phyloP scores from a whole-genome alignment of 2,329 filamentous ascomycete species.

The Falciphora oryzae region DNA sequence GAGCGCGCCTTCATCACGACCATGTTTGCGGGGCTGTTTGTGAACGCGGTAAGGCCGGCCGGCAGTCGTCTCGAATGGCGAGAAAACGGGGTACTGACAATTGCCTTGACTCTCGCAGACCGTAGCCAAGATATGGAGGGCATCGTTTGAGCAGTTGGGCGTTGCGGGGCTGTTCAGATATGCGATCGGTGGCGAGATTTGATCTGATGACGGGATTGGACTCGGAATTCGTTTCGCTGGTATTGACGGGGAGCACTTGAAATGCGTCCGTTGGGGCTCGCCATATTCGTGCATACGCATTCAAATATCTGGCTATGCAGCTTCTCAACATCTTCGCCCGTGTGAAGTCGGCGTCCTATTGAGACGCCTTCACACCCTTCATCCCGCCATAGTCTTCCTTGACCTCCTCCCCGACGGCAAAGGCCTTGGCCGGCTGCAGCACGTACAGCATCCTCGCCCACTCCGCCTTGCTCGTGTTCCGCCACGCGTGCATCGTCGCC shows the following conservation, averaged over 20 bases:
- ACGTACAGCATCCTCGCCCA: slow-evolving; percentile 41
- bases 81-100: not conserved
- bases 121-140: slow-evolving; percentile 40
- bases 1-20: slow-evolving; percentile 19
- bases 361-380: slow-evolving; percentile 14
- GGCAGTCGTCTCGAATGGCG: not conserved
- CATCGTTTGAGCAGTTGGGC: slow-evolving; percentile 42
- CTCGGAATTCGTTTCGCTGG: no score
- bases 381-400: slow-evolving; percentile 29
- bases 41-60: slow-evolving; percentile 15
- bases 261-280: no score
- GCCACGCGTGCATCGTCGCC: slow-evolving; percentile 39
- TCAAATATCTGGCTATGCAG: no score
- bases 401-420: slow-evolving; percentile 18
- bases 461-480: slow-evolving; percentile 33
- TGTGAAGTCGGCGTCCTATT: no score
- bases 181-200: slow-evolving; percentile 47
- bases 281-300: no score
- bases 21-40: slow-evolving; percentile 21
- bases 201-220: no score
- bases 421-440: slow-evolving; percentile 22
- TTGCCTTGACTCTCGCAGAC: slow-evolving; percentile 23
- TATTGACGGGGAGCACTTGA: no score
- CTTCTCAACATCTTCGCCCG: no score
- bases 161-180: slow-evolving; percentile 44